These are phyloP conservation scores for Plasmodium vinckei DNA, from an alignment of 169 alveolate genomes.

Conservation along the genomic window DNA sequence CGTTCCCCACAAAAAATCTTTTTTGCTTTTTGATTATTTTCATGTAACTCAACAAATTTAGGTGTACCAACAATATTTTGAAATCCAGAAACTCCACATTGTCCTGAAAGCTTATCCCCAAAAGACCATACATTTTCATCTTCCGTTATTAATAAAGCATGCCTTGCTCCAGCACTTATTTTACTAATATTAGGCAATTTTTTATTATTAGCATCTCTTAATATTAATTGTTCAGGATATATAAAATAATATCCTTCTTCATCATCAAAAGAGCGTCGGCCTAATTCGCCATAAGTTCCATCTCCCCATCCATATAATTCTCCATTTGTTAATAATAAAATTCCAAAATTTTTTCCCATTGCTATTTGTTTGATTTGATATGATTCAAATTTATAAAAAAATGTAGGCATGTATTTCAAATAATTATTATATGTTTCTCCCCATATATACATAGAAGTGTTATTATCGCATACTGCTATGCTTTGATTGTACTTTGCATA, in stretches of 20 bases:
- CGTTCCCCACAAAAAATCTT: conserved; percentile 85
- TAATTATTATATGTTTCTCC: conserved; percentile 83
- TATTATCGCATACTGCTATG: conserved; percentile 80
- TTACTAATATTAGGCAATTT: conserved; percentile 66
- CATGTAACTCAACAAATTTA: conserved; percentile 77
- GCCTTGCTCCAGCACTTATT: conserved; percentile 88
- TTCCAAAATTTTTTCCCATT: conserved; percentile 83
- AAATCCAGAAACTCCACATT: conserved; percentile 86
- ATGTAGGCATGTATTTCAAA: conserved; percentile 78
- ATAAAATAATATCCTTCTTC: conserved; percentile 73
- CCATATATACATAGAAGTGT: conserved; percentile 81
- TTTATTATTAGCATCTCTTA: conserved; percentile 76
- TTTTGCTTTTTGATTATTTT: conserved; percentile 78
- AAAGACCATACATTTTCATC: conserved; percentile 83
- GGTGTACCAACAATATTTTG: conserved; percentile 79
- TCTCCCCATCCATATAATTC: conserved; percentile 86
- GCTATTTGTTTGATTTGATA: conserved; percentile 81
- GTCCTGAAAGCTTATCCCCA: conserved; percentile 89
- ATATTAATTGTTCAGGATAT: conserved; percentile 76
- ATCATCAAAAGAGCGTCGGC: conserved; percentile 42
- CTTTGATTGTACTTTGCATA: conserved; percentile 80
- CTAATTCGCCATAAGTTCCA: conserved; percentile 86
- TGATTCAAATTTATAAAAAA: conserved; percentile 78
- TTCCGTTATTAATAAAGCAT: conserved; percentile 85
- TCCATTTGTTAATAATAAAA: conserved; percentile 79